Conservation (phyloP, 2,329 filamentous ascomycete species). For the Alternaria triticina region DNA sequence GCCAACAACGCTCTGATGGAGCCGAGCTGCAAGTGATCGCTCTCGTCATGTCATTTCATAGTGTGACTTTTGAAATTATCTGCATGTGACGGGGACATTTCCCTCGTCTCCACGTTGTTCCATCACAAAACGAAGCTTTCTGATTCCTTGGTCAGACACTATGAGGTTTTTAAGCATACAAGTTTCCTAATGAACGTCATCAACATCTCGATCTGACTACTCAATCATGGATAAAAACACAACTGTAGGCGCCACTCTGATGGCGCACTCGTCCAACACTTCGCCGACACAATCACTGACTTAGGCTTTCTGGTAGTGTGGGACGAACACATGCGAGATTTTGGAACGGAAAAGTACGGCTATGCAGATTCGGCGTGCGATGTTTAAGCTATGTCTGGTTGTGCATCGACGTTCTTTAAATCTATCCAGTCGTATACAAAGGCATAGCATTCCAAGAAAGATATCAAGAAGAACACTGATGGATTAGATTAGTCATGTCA, state of each 20-base stretch:
- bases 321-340: neutral
- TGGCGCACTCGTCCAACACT: too few species aligned
- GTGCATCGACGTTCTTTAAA: too few species aligned
- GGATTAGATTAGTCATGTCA: neutral
- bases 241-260: too few species aligned
- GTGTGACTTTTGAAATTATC: neutral
- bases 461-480: neutral
- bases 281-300: too few species aligned
- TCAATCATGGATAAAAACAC: too few species aligned
- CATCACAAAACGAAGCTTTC: too few species aligned
- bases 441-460: neutral
- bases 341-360: neutral
- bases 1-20: neutral
- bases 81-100: neutral
- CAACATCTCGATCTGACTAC: too few species aligned
- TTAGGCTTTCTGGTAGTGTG: neutral
- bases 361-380: neutral
- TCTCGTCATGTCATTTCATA: neutral
- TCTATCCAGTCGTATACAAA: too few species aligned
- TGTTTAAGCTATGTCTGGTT: neutral
- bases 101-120: too few species aligned
- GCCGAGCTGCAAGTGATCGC: neutral
- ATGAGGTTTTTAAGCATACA: too few species aligned
- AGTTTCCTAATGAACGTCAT: too few species aligned
- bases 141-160: too few species aligned